Evolutionary conservation across 2,329 filamentous ascomycete species (phyloP).

Genomic region (Colletotrichum sp.): DNA sequence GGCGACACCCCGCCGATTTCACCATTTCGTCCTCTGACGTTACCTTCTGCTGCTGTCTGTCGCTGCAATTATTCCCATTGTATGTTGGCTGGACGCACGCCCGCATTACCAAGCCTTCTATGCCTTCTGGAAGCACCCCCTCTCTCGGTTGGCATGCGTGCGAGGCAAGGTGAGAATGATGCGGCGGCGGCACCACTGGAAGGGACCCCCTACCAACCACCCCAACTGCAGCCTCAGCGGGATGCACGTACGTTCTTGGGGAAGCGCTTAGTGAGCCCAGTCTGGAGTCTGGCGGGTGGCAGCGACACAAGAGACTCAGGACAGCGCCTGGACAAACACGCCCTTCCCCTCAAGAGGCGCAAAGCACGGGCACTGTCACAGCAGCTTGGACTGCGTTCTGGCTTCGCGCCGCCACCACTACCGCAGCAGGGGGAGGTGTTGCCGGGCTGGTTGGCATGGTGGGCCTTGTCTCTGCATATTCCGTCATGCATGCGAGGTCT

Average conservation of each 20-base stretch:
- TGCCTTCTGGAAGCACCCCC: slow-evolving; percentile 16
- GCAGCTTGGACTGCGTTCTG: slow-evolving; percentile 31
- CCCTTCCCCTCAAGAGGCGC: slow-evolving; percentile 10
- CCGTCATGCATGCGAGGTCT: slow-evolving; percentile 59
- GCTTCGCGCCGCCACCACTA: slow-evolving; percentile 24
- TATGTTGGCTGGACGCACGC: background rate
- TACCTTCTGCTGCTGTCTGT: background rate
- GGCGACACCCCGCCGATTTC: background rate
- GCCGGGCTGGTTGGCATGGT: slow-evolving; percentile 50
- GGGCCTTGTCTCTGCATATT: slow-evolving; percentile 58
- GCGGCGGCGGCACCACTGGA: background rate
- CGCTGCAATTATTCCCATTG: background rate
- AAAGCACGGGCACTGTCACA: slow-evolving; percentile 22
- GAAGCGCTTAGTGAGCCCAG: slow-evolving; percentile 19
- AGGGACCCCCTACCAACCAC: slow-evolving; percentile 7
- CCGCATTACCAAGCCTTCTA: slow-evolving; percentile 5
- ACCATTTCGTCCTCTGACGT: background rate
- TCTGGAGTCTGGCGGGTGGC: background rate
- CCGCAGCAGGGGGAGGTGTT: slow-evolving; percentile 23
- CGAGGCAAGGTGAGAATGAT: background rate
- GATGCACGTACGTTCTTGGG: slow-evolving; percentile 1
- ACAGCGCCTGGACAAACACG: slow-evolving; percentile 15
- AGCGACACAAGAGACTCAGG: background rate
- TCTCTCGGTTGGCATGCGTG: background rate
- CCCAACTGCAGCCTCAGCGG: slow-evolving; percentile 2